Conservation (phyloP, 805 yeast genomes). For the Hanseniaspora jakobsenii region DNA sequence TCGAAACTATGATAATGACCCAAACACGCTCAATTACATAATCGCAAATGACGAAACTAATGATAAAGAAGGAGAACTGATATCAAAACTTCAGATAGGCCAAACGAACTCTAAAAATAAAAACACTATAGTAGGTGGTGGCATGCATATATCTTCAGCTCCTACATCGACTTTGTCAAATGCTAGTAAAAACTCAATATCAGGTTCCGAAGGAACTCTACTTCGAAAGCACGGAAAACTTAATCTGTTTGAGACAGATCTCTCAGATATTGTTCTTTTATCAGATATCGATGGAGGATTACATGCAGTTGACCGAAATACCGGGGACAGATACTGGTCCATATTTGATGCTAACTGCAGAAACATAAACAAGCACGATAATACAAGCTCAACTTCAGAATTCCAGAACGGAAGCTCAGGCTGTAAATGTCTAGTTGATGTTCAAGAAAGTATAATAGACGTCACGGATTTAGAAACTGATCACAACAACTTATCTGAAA, state of each 20-base stretch:
- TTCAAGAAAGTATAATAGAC: constrained; percentile 19
- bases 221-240: constrained; percentile 8
- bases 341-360: constrained; percentile 37
- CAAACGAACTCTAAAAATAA: no score
- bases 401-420: background rate
- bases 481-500: constrained; percentile 24
- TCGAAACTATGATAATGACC: no score
- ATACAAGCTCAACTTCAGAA: no score
- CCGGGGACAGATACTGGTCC: constrained; percentile 71
- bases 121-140: no score
- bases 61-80: no score
- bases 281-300: constrained; percentile 73
- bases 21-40: no score
- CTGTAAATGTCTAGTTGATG: constrained; percentile 43
- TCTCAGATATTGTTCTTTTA: constrained; percentile 26
- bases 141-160: no score
- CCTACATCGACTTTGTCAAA: background rate
- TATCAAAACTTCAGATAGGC: no score
- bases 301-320: constrained; percentile 63
- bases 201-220: constrained; percentile 8
- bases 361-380: background rate
- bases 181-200: constrained; percentile 1
- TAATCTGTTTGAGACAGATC: constrained; percentile 4
- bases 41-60: no score
- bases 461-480: constrained; percentile 16